These are phyloP conservation scores for Adenanthera pavonina DNA, from an alignment of 306 rosid genomes.

Conservation along the genomic window DNA sequence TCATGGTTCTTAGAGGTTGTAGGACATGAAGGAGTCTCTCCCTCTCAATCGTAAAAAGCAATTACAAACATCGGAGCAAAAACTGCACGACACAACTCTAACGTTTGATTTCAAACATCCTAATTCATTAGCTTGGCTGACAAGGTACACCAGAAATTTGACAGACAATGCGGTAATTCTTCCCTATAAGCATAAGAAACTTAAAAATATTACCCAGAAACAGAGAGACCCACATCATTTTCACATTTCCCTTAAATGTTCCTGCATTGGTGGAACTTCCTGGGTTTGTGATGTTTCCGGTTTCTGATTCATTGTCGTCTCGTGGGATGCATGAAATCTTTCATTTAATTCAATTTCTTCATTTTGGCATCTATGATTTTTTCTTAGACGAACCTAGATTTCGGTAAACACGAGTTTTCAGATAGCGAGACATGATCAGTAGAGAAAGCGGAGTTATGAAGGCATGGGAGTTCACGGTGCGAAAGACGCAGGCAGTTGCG, in stretches of 20 bases:
- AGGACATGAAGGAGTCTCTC: conserved; percentile 59
- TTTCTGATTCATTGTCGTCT: background rate
- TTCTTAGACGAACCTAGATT: background rate
- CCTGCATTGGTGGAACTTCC: background rate
- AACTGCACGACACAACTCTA: conserved; percentile 22
- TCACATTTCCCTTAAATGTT: background rate
- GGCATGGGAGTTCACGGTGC: conserved; percentile 96
- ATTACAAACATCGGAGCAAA: conserved; percentile 43
- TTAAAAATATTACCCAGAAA: conserved; percentile 32
- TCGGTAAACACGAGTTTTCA: background rate
- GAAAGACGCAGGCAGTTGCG: conserved; percentile 79
- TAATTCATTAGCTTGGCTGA: background rate
- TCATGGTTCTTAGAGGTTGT: conserved; percentile 63
- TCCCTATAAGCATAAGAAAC: conserved; percentile 28
- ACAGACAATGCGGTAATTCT: background rate
- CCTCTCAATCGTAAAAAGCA: conserved; percentile 42
- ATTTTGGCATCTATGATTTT: conserved; percentile 34
- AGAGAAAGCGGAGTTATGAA: conserved; percentile 73
- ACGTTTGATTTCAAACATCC: conserved; percentile 23
- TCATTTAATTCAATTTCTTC: conserved; percentile 36
- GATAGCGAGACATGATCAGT: conserved; percentile 51
- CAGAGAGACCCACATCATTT: conserved; percentile 9
- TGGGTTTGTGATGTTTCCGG: background rate
- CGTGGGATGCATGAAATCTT: conserved; percentile 25
- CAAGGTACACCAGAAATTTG: background rate